Conservation (phyloP, 2,329 filamentous ascomycete species). For the Colletotrichum eremochloae region DNA sequence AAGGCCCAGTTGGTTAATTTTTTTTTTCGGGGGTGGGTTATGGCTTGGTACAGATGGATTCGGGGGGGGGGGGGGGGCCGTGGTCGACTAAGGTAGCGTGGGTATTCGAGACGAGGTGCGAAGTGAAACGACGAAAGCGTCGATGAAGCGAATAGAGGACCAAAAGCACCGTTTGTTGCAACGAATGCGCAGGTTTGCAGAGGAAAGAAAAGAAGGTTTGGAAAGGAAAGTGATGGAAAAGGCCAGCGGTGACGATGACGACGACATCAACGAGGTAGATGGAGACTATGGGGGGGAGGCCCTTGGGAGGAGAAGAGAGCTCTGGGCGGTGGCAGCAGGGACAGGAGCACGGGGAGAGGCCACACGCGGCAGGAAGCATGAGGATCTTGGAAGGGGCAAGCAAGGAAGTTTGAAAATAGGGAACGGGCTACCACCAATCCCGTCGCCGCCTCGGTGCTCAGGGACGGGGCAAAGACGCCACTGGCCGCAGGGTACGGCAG, state of each 20-base stretch:
- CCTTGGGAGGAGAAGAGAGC: neutral
- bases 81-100: neutral
- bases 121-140: conserved; percentile 29
- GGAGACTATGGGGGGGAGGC: neutral
- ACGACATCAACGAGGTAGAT: neutral
- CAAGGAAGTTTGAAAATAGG: conserved; percentile 19
- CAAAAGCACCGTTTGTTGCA: neutral
- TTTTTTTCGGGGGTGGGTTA: conserved; percentile 34
- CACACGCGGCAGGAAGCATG: conserved; percentile 1
- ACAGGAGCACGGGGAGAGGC: neutral
- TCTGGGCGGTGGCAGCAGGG: conserved; percentile 15
- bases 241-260: neutral
- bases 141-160: conserved; percentile 7
- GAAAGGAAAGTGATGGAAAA: conserved; percentile 9
- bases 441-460: neutral
- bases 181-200: conserved; percentile 7
- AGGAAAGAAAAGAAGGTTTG: conserved; percentile 3
- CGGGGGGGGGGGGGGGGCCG: neutral
- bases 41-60: conserved; percentile 3
- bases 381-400: conserved; percentile 13
- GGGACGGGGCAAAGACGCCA: neutral
- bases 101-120: conserved; percentile 2
- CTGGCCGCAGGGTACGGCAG: neutral
- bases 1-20: conserved; percentile 41
- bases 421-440: conserved; percentile 11